Percentiles rank a stretch among this genome's conserved stretches.
Conservation (phyloP, 2,329 filamentous ascomycete species). For the Orbilia javanica region DNA sequence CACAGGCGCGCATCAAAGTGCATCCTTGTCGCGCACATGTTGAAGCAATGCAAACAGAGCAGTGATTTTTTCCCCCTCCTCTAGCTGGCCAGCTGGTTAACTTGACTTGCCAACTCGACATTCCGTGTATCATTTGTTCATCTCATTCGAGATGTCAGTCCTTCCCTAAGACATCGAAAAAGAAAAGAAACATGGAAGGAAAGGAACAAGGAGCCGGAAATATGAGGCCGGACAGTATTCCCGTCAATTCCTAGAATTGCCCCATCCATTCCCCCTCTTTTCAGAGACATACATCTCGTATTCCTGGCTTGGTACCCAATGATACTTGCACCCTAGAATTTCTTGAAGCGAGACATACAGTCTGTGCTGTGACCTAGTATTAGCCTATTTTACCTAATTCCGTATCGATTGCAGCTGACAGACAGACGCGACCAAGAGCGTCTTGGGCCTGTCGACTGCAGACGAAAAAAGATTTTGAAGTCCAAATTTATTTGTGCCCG, state of each 20-base stretch:
- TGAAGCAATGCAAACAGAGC: neutral
- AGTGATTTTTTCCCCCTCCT: neutral
- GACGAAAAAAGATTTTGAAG: neutral
- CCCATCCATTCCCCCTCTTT: neutral
- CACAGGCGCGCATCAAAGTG: constrained; percentile 25
- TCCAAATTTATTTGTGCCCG: neutral
- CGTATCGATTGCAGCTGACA: constrained; percentile 16
- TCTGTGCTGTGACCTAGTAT: constrained; percentile 22
- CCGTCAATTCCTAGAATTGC: constrained; percentile 14
- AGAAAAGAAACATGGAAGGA: neutral
- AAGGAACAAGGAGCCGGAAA: neutral
- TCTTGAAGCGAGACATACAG: constrained; percentile 7
- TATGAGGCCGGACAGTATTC: constrained; percentile 9
- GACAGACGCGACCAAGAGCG: neutral
- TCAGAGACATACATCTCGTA: constrained; percentile 4
- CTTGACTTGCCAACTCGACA: constrained; percentile 26
- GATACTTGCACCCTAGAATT: neutral
- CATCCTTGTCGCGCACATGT: constrained; percentile 46
- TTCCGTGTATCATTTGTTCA: neutral
- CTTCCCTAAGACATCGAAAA: neutral
- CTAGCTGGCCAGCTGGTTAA: neutral
- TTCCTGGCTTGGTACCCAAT: constrained; percentile 4
- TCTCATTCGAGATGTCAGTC: neutral
- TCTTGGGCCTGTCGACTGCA: neutral
- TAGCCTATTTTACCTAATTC: constrained; percentile 54